Conservation (phyloP, 768 basidiomycete species). For the Boletus patriciae region DNA sequence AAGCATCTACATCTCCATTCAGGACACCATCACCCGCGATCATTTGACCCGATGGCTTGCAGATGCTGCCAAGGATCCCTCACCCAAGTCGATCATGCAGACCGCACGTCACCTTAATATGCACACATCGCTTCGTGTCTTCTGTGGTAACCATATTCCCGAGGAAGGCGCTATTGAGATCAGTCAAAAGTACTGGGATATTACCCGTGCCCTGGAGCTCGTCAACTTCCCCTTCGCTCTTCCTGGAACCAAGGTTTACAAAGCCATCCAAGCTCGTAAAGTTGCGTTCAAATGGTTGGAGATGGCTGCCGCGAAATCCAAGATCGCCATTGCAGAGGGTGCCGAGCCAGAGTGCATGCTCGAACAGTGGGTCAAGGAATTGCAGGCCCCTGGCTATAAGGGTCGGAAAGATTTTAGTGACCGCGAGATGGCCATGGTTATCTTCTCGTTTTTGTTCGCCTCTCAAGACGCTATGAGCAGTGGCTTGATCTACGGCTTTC, state of each 20-base stretch:
- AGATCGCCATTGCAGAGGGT: conserved; percentile 77
- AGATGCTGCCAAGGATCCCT: conserved; percentile 47
- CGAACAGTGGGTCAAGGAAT: conserved; percentile 84
- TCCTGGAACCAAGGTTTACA: conserved; percentile 96
- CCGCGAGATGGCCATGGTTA: conserved; percentile 94
- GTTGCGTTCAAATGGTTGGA: conserved; percentile 77
- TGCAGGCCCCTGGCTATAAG: conserved; percentile 66
- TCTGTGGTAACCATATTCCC: conserved; percentile 89
- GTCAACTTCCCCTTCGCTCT: conserved; percentile 97
- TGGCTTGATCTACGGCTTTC: conserved; percentile 93
- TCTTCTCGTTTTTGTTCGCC: conserved; percentile 96
- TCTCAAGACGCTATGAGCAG: conserved; percentile 98
- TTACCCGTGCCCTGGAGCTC: conserved; percentile 92
- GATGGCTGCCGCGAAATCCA: conserved; percentile 75
- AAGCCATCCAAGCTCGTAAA: conserved; percentile 89
- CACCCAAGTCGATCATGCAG: conserved; percentile 75
- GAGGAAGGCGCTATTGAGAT: conserved; percentile 78
- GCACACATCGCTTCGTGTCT: conserved; percentile 94
- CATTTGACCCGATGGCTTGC: conserved; percentile 75
- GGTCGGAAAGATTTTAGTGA: conserved; percentile 87
- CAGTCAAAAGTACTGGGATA: conserved; percentile 92
- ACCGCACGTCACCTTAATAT: conserved; percentile 93
- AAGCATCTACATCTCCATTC: conserved; percentile 81
- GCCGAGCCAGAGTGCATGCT: conserved; percentile 85
- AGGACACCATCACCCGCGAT: conserved; percentile 78